phyloP scores from a whole-genome alignment of 192 early-diverging fungal genomes.

The Coemansia sp. region DNA sequence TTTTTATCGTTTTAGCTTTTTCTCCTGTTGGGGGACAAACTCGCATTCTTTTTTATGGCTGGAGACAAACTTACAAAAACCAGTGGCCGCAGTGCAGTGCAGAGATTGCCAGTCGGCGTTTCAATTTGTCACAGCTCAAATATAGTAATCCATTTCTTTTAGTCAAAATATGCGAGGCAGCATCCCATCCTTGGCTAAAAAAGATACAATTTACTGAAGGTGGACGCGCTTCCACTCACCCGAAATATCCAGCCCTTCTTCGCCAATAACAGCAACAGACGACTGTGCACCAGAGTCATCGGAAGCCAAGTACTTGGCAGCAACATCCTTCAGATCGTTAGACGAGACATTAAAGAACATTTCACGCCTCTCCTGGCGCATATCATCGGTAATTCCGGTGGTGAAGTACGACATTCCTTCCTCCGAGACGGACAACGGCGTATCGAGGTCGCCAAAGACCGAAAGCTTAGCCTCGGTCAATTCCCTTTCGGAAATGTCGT shows the following conservation, averaged over 20 bases:
- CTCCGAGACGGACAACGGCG: conserved; percentile 77
- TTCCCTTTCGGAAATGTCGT: conserved; percentile 60
- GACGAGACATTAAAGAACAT: conserved; percentile 69
- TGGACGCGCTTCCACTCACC: conserved; percentile 39
- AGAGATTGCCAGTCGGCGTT: too few species aligned
- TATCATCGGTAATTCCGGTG: conserved; percentile 79
- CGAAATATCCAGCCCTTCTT: conserved; percentile 38
- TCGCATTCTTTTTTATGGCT: too few species aligned
- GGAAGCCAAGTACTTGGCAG: conserved; percentile 63
- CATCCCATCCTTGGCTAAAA: background rate
- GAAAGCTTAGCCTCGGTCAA: conserved; percentile 91
- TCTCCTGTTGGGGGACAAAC: too few species aligned
- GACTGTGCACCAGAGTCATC: conserved; percentile 5
- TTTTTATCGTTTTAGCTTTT: too few species aligned
- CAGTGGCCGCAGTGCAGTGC: too few species aligned
- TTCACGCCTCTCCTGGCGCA: conserved; percentile 84
- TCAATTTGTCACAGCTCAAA: too few species aligned
- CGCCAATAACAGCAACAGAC: conserved; percentile 50
- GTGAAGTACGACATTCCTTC: conserved; percentile 86
- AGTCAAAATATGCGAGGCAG: background rate
- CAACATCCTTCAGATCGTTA: conserved; percentile 72
- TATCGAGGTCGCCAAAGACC: conserved; percentile 83
- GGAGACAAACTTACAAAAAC: too few species aligned
- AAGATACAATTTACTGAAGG: conserved; percentile 9
- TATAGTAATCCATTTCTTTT: background rate